These are phyloP conservation scores for Sporisorium iseilematis-ciliati DNA, from an alignment of 1,284 basidiomycete genomes.

Conservation along the genomic window DNA sequence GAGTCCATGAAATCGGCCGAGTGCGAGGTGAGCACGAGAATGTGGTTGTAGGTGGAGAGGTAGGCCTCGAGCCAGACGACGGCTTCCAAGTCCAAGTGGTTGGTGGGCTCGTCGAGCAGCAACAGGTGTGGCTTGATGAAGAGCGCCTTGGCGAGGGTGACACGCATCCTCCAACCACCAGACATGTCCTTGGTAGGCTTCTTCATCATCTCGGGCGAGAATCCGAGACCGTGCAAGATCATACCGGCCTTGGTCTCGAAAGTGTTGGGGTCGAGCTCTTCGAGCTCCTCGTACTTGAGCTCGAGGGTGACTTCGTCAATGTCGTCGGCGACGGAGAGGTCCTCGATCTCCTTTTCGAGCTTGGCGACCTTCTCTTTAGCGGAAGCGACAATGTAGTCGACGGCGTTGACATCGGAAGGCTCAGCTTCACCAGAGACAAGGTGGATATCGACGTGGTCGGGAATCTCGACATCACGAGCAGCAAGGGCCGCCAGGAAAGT, in stretches of 20 bases:
- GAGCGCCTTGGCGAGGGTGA: constrained; percentile 92
- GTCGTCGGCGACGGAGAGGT: constrained; percentile 87
- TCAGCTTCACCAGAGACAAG: constrained; percentile 95
- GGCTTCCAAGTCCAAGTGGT: constrained; percentile 93
- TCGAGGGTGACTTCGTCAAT: constrained; percentile 90
- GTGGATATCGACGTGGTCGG: constrained; percentile 96
- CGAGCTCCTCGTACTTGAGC: constrained; percentile 91
- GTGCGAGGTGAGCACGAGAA: constrained; percentile 90
- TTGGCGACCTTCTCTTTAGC: constrained; percentile 95
- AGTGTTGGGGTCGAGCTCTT: constrained; percentile 93
- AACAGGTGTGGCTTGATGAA: constrained; percentile 97
- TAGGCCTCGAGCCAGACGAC: constrained; percentile 99
- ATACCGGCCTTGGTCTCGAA: constrained; percentile 96
- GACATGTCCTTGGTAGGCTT: constrained; percentile 98
- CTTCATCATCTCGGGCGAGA: constrained; percentile 90
- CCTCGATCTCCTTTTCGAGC: constrained; percentile 93
- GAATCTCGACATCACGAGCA: constrained; percentile 85
- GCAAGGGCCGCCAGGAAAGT: constrained; percentile 70
- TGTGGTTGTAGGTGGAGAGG: constrained; percentile 97
- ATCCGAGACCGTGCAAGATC: constrained; percentile 96
- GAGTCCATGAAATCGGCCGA: constrained; percentile 99
- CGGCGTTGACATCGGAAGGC: constrained; percentile 92
- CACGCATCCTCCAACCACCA: constrained; percentile 99
- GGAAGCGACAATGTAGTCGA: constrained; percentile 94
- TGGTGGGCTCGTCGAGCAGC: constrained; percentile 79